phyloP scores from a whole-genome alignment of 108 stramenopile species.

The Mediolabrus comicus region DNA sequence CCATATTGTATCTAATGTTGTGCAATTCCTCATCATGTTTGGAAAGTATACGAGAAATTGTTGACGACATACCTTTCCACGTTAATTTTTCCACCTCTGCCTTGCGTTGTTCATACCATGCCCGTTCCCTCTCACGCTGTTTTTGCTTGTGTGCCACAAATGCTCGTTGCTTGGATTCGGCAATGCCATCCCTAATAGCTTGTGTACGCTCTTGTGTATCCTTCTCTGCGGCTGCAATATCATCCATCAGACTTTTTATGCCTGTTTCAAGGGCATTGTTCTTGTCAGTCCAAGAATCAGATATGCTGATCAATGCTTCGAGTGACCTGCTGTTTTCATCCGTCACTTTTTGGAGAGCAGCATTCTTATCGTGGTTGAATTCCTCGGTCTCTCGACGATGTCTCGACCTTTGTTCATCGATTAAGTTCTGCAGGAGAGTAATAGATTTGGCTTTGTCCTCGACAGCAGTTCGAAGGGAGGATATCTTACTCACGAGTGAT shows the following conservation, averaged over 20 bases:
- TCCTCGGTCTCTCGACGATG: slow-evolving; percentile 1
- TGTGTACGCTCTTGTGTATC: slow-evolving; percentile 15
- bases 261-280: slow-evolving; percentile 11
- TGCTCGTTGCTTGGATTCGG: slow-evolving; percentile 20
- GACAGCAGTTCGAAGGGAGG: not conserved
- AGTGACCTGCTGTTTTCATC: not conserved
- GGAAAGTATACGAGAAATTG: slow-evolving; percentile 18
- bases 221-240: slow-evolving; percentile 20
- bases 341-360: not conserved
- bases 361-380: slow-evolving; percentile 8
- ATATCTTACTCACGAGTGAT: not conserved
- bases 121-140: slow-evolving; percentile 26
- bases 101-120: slow-evolving; percentile 22
- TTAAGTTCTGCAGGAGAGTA: slow-evolving; percentile 9
- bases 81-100: slow-evolving; percentile 31
- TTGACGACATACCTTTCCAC: slow-evolving; percentile 26
- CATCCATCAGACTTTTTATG: slow-evolving; percentile 2
- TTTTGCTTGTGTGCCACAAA: slow-evolving; percentile 4
- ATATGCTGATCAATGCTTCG: not conserved
- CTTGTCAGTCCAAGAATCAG: slow-evolving; percentile 12
- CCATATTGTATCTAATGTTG: slow-evolving; percentile 26
- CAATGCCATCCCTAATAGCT: slow-evolving; percentile 5
- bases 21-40: slow-evolving; percentile 37
- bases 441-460: slow-evolving; percentile 23
- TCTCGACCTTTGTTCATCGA: slow-evolving; percentile 8